Conservation (phyloP, 805 yeast species). For the Brettanomyces naardenensis region DNA sequence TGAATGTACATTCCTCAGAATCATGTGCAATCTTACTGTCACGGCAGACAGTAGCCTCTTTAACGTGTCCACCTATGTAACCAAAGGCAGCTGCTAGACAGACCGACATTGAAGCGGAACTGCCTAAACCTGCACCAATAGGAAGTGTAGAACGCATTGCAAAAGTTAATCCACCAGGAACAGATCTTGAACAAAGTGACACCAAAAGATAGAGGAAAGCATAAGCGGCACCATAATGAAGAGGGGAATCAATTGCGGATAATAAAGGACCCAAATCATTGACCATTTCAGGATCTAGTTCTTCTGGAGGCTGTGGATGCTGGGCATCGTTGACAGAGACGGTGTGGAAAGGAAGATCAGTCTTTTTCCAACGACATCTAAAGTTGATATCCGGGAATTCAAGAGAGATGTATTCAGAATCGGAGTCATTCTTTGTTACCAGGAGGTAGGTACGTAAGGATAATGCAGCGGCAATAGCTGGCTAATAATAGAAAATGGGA, state of each 20-base stretch:
- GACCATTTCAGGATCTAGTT: constrained; percentile 52
- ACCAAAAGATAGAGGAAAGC: constrained; percentile 76
- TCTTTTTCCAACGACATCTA: constrained; percentile 51
- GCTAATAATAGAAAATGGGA: constrained; percentile 29
- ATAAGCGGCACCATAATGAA: constrained; percentile 71
- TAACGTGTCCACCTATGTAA: constrained; percentile 48
- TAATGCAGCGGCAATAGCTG: constrained; percentile 94
- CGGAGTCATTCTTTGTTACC: constrained; percentile 38
- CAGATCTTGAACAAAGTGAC: constrained; percentile 40
- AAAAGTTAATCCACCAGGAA: constrained; percentile 46
- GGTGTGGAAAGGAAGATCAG: constrained; percentile 55
- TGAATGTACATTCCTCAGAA: constrained; percentile 42
- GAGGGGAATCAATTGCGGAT: constrained; percentile 37
- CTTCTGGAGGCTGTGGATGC: constrained; percentile 35
- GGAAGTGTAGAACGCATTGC: constrained; percentile 79
- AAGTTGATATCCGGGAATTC: constrained; percentile 82
- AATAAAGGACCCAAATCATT: constrained; percentile 39
- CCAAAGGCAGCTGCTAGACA: constrained; percentile 72
- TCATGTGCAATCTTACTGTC: constrained; percentile 29
- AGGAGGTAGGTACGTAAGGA: constrained; percentile 76
- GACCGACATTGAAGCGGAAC: constrained; percentile 86
- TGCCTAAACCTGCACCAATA: constrained; percentile 94
- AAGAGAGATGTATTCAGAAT: constrained; percentile 39
- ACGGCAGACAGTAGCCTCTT: constrained; percentile 26
- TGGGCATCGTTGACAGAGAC: constrained; percentile 17